These are phyloP conservation scores for Endothia cerciana DNA, from an alignment of 2,329 filamentous ascomycete genomes.

Conservation along the genomic window DNA sequence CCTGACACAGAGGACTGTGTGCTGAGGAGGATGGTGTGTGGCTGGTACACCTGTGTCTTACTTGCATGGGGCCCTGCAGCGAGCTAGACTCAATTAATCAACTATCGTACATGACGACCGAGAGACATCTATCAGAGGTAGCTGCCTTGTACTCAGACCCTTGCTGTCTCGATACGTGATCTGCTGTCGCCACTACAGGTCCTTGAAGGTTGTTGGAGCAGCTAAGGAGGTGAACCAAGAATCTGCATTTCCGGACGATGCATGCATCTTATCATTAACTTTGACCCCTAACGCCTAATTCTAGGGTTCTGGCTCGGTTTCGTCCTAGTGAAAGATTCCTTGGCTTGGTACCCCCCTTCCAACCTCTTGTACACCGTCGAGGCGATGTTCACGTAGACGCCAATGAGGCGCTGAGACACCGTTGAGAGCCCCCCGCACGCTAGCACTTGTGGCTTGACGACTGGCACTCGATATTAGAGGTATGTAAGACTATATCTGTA, in stretches of 20 bases:
- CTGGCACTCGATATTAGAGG: too few relatives aligned
- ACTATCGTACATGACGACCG: not conserved
- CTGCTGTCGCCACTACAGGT: not conserved
- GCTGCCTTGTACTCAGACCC: conserved; percentile 17
- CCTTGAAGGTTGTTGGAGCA: not conserved
- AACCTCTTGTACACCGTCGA: not conserved
- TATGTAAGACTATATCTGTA: not conserved
- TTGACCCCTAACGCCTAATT: not conserved
- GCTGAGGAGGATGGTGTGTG: not conserved
- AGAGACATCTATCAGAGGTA: conserved; percentile 14
- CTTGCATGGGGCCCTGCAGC: conserved; percentile 9
- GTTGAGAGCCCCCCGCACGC: not conserved
- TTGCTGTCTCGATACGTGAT: not conserved
- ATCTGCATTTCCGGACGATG: not conserved
- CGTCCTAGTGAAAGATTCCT: not conserved
- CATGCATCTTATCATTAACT: not conserved
- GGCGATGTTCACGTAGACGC: not conserved
- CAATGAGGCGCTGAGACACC: not conserved
- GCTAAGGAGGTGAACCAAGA: not conserved
- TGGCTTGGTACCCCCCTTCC: not conserved
- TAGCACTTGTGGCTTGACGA: not conserved
- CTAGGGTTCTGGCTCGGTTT: conserved; percentile 1
- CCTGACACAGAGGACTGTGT: not conserved
- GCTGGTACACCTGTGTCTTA: conserved; percentile 4
- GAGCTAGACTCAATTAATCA: conserved; percentile 17